Evolutionary conservation across 257 asterid genomes (phyloP), one percentile per base, ranked within the genome.

Genomic region (Solanum stenotomum): DNA sequence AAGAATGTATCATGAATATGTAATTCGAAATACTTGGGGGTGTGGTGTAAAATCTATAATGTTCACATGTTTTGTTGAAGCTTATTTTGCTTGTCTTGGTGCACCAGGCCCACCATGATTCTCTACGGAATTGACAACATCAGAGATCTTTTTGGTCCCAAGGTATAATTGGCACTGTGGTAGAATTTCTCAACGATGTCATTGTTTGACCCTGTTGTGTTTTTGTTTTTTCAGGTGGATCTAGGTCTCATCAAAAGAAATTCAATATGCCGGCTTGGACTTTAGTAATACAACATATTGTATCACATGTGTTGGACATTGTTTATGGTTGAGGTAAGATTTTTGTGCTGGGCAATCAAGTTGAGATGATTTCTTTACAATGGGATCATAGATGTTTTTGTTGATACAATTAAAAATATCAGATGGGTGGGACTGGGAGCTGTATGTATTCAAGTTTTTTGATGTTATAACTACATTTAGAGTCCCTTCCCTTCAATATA

Each of bases 121-220:
- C 98, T 97, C 5, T 93, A 97, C 74, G 98, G 98, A 72, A 92
- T 95, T 84, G 96, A 96, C 86, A 96, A 97, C 92, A 97, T 97
- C 88, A 91, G 99, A 95, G 98, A 96, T 90, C 99, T 96, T 93
- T 95, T 95, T 15, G 99, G 99, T 78, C 98, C 94, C 92, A 96
- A 96, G 99, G 99, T 96, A 90, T 78, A 81, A 72, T 35, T 56
- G 59, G 61, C 23, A n/a, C 13, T 25, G 8, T 29, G 10, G 15
- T 40, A 40, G 4, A 46, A 16, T 56, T 29, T 78, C 25, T 40
- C 87, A 18, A 87, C 37, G 65, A 75, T 88, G 72, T 11, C 29
- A 44, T 35, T 71, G 84, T 44, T 34, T 72, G 34, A 86, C 34
- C 27, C 3, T 49, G 6, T 29, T 81, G n/a, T 89, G 22, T 34